Base-by-base conservation (phyloP, 2,329 filamentous ascomycete species). In the Neonectria ditissima region DNA sequence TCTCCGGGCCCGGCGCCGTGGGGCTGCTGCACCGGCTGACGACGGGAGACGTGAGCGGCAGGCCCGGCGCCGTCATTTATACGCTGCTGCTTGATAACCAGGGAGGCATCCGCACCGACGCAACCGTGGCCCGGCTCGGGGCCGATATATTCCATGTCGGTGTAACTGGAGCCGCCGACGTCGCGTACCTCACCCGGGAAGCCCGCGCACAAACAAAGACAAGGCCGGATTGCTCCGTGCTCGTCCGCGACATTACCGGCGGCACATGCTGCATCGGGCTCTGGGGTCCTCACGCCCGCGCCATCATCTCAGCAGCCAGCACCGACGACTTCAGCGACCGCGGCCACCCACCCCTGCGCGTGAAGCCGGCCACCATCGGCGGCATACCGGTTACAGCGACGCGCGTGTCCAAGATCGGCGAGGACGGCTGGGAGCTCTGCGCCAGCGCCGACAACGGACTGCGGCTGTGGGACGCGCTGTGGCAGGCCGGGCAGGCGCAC, bases 371-470 rank as follows among this genome's bases (percentile, higher is more conserved):
- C 0, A 80, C 74, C 59, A 80, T 90, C 52, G 80, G 78, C 8
- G 85, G 87, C 0, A 81, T 90, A 14, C 87, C 88, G 0, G 86
- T 88, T 3, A 84, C 80, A 0, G 81, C 80, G 0, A 82, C 88
- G 69, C 81, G 86, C 3, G 80, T 88, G 39, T 90, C 87, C 0
- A 87, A 86, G 54, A 85, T 90, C 4, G 88, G 88, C 6, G 88
- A 90, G 67, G 76, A 81, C 0, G 88, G 88, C 1, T 90, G 87
- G 86, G 88, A 90, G 71, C 82, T 90, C 20, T 86, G 88, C 63
- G 82, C 87, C 1, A 87, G 80, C 34, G 84, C 88, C 0, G 88
- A 90, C 26, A 82, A 85, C 43, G 87, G 88, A 0, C 81, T 82
- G 13, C 78, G 81, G 1, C 77, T 90, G 0, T 90, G 88, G 88